These are phyloP conservation scores for Dactylis glomerata DNA, from an alignment of 176 grass and related monocot genomes.

Conservation along the genomic window DNA sequence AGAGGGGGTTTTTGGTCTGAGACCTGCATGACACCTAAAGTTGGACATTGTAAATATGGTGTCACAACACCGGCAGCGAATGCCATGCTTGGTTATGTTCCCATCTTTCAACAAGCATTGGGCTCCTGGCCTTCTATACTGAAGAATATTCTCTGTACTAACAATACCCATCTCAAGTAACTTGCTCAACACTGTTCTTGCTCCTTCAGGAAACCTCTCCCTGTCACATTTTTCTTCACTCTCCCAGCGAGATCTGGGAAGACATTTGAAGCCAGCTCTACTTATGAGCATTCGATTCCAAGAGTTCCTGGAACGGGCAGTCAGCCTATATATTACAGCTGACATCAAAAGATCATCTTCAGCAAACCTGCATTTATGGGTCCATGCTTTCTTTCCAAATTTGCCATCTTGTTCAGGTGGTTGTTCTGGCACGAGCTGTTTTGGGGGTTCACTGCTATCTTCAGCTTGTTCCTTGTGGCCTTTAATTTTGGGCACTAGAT, in stretches of 20 bases:
- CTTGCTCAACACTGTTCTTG: slow-evolving; percentile 67
- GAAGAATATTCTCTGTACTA: slow-evolving; percentile 45
- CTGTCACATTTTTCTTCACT: slow-evolving; percentile 32
- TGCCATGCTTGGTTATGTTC: slow-evolving; percentile 56
- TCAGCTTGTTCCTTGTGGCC: slow-evolving; percentile 8
- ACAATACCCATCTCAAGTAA: slow-evolving; percentile 71
- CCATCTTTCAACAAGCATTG: slow-evolving; percentile 65
- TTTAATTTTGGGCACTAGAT: background rate
- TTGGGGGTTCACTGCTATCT: slow-evolving; percentile 6
- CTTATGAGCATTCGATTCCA: slow-evolving; percentile 32
- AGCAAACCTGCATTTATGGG: slow-evolving; percentile 32
- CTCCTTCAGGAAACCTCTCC: slow-evolving; percentile 33
- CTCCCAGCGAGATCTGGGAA: slow-evolving; percentile 32
- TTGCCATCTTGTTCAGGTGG: background rate
- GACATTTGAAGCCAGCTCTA: slow-evolving; percentile 36
- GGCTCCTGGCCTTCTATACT: slow-evolving; percentile 50
- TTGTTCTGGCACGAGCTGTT: slow-evolving; percentile 17
- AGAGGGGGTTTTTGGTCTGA: slow-evolving; percentile 35
- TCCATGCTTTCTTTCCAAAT: slow-evolving; percentile 30
- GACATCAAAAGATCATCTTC: slow-evolving; percentile 74
- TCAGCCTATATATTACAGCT: slow-evolving; percentile 53
- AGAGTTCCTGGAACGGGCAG: slow-evolving; percentile 37
- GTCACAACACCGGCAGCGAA: slow-evolving; percentile 71
- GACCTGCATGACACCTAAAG: slow-evolving; percentile 67
- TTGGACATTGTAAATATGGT: slow-evolving; percentile 55